A percentile compares a stretch with the other conserved stretches of the same genome.
Conservation (phyloP, 768 basidiomycete genomes). For the Leccinum subgranulosum region DNA sequence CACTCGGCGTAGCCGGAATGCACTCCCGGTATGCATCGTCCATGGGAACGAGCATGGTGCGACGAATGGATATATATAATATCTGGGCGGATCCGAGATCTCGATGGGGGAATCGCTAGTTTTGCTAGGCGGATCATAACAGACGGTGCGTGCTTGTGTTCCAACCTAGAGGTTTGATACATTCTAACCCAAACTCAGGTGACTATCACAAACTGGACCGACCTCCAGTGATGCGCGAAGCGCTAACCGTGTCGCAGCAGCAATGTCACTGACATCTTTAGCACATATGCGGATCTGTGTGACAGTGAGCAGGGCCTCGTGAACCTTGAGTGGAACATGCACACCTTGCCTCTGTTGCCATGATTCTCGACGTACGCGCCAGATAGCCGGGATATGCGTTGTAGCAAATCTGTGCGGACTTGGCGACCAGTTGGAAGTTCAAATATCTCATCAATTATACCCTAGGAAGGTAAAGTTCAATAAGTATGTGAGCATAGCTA, state of each 20-base stretch:
- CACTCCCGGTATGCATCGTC: constrained; percentile 39
- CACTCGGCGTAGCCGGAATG: constrained; percentile 62
- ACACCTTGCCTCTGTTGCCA: constrained; percentile 45
- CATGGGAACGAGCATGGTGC: constrained; percentile 48
- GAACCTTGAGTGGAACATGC: neutral
- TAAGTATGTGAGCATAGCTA: neutral
- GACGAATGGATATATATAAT: constrained; percentile 69
- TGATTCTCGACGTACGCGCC: constrained; percentile 60
- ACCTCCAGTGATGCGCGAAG: constrained; percentile 55
- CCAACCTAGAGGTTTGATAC: constrained; percentile 13
- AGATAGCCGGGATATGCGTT: constrained; percentile 64
- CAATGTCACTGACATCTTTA: constrained; percentile 37
- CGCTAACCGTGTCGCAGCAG: constrained; percentile 49
- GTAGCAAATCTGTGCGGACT: constrained; percentile 48
- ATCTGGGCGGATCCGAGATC: constrained; percentile 37
- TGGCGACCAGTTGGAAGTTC: constrained; percentile 43
- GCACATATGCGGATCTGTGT: constrained; percentile 57
- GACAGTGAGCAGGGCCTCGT: neutral
- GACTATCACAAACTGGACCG: constrained; percentile 11
- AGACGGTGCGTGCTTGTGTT: constrained; percentile 17
- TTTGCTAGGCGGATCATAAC: constrained; percentile 30
- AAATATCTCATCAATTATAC: constrained; percentile 31
- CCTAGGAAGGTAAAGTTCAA: constrained; percentile 9
- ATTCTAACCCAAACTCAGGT: constrained; percentile 9
- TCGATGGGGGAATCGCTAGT: constrained; percentile 25